Base-by-base conservation (phyloP, 495 filamentous ascomycete genomes). In the Chlorociboria aeruginascens region DNA sequence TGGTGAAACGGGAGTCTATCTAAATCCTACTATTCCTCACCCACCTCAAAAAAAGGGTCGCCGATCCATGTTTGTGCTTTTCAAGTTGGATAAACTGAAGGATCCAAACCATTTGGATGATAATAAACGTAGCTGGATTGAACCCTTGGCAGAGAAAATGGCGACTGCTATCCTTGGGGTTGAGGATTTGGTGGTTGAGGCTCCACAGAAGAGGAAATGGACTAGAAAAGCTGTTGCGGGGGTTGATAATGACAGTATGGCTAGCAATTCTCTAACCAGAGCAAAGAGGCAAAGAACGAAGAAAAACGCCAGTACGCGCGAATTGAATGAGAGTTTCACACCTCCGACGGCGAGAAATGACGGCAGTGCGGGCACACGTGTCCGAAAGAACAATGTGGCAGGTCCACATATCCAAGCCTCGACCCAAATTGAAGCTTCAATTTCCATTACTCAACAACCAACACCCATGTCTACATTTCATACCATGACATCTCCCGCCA, bases 51-150 rank as follows among this genome's bases (percentile, higher is more conserved):
- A 29, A 14, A 11, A 25, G 31, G n/a, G 14, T 8, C 40, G 8
- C 13, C 14, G 35, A 39, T 7, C 11, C 30, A 29, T 40, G 9
- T 36, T 55, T 41, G 40, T 32, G 7, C 34, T 55, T 3, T 58
- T 58, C 52, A 52, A 50, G 25, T 58, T 45, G 7, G 35, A 16
- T 3, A 49, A 38, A 30, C 35, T 57, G 9, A 54, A 44, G 34
- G 11, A 41, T 37, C 43, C 50, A 3, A 12, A 36, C 11, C 50
- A 46, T 45, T 17, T 56, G 11, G 29, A 43, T 7, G 40, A 43
- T 7, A 25, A 47, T 8, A 40, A 16, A 30, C 45, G 46, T 10
- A 45, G 17, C 11, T 51, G 49, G 45, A 30, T 42, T 17, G 47
- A 46, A 8, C 14, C 43, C 8, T 17, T 33, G 16, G 41, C 29